phyloP scores from a whole-genome alignment of 345 rosid species.

The Aquilaria malaccensis region DNA sequence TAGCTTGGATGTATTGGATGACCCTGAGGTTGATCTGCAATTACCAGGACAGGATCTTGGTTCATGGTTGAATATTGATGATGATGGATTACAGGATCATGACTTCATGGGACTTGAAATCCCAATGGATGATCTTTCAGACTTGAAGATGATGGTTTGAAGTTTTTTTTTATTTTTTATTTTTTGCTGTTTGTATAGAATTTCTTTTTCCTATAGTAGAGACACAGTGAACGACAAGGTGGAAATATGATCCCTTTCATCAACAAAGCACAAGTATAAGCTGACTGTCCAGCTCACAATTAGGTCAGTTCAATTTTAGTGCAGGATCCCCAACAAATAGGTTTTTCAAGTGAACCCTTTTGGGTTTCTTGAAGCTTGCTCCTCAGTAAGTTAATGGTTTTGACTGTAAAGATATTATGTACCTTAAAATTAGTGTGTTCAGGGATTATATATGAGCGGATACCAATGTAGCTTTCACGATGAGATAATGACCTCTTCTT shows the following conservation, averaged over 20 bases:
- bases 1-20: slow-evolving; percentile 62
- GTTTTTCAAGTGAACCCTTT: slow-evolving; percentile 41
- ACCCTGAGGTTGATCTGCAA: slow-evolving; percentile 52
- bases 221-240: too few species aligned
- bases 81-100: slow-evolving; percentile 79
- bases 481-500: slow-evolving; percentile 49
- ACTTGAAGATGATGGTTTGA: slow-evolving; percentile 96
- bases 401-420: slow-evolving; percentile 54
- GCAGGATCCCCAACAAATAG: slow-evolving; percentile 37
- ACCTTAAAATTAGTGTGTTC: slow-evolving; percentile 42
- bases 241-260: slow-evolving; percentile 30
- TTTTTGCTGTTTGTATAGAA: slow-evolving; percentile 45
- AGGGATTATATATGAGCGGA: slow-evolving; percentile 43
- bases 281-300: slow-evolving; percentile 38
- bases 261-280: slow-evolving; percentile 49
- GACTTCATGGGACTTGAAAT: slow-evolving; percentile 96
- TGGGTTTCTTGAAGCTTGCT: slow-evolving; percentile 34
- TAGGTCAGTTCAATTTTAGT: slow-evolving; percentile 76
- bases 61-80: slow-evolving; percentile 95
- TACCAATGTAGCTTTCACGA: slow-evolving; percentile 45
- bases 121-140: slow-evolving; percentile 98
- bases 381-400: slow-evolving; percentile 46
- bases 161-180: slow-evolving; percentile 14
- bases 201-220: too few species aligned
- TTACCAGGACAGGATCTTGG: slow-evolving; percentile 83